Percentiles rank a stretch among this genome's conserved stretches.
phyloP scores from a whole-genome alignment of 2,329 filamentous ascomycete genomes.

The Alternaria solani region DNA sequence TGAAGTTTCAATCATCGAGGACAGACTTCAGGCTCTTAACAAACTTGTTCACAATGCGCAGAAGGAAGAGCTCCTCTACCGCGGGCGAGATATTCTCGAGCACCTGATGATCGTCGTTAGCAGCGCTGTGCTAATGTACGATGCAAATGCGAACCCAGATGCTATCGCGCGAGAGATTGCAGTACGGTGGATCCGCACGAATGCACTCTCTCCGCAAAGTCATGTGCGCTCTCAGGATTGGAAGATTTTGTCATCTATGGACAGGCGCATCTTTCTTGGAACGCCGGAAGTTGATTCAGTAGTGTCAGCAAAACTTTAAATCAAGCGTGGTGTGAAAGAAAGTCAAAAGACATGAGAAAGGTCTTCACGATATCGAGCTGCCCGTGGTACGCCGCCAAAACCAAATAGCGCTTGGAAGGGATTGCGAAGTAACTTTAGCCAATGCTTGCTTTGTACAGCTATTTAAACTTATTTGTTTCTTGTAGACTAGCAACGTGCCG shows the following conservation, averaged over 20 bases:
- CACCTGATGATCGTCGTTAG: constrained; percentile 48
- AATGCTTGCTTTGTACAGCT: background rate
- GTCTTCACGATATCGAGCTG: background rate
- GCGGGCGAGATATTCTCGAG: constrained; percentile 35
- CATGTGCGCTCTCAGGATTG: background rate
- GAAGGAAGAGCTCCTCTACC: constrained; percentile 37
- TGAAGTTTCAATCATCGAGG: constrained; percentile 20
- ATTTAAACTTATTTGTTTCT: background rate
- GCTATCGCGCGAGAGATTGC: constrained; percentile 46
- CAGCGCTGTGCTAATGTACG: constrained; percentile 48
- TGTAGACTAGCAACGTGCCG: background rate
- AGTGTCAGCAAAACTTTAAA: constrained; percentile 17
- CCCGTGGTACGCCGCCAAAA: background rate
- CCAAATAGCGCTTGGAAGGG: background rate
- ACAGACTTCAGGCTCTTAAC: constrained; percentile 18
- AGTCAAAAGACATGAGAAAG: background rate
- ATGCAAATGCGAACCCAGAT: constrained; percentile 48
- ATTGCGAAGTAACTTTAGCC: background rate
- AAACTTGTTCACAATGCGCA: constrained; percentile 10
- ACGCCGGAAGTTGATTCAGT: background rate
- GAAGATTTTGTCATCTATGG: constrained; percentile 16
- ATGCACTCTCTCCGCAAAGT: background rate
- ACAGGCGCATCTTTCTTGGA: constrained; percentile 34
- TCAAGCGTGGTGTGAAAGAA: background rate
- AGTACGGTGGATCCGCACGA: constrained; percentile 43